These are phyloP conservation scores for Pascua guehoae DNA, from an alignment of 1,284 basidiomycete genomes.

Conservation along the genomic window DNA sequence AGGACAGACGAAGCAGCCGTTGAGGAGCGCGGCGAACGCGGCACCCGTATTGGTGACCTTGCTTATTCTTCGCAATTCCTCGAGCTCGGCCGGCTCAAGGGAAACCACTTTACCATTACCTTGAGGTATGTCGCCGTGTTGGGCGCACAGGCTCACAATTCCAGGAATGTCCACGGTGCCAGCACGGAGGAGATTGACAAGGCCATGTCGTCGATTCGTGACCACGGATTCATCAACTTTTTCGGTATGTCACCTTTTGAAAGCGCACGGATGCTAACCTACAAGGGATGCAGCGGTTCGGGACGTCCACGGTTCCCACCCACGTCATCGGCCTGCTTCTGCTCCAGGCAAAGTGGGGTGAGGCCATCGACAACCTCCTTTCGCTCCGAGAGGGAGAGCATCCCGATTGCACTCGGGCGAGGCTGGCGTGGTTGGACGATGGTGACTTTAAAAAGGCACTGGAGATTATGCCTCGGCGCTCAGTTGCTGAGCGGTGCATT, in stretches of 20 bases:
- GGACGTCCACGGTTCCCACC: constrained; percentile 91
- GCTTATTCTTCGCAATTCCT: constrained; percentile 74
- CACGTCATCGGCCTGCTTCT: constrained; percentile 89
- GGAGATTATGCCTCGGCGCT: constrained; percentile 75
- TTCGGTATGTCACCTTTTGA: constrained; percentile 60
- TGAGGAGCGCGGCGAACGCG: constrained; percentile 76
- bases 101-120: constrained; percentile 93
- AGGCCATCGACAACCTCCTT: constrained; percentile 77
- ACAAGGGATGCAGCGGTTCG: constrained; percentile 95
- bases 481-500: constrained; percentile 87
- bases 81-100: constrained; percentile 91
- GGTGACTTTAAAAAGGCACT: constrained; percentile 72
- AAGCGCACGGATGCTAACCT: neutral
- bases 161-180: constrained; percentile 75
- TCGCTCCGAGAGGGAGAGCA: constrained; percentile 81
- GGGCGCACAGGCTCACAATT: neutral
- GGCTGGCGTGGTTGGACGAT: constrained; percentile 78
- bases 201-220: constrained; percentile 75
- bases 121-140: constrained; percentile 62
- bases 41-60: constrained; percentile 83
- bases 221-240: constrained; percentile 93
- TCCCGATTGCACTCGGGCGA: constrained; percentile 72
- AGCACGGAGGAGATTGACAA: constrained; percentile 67
- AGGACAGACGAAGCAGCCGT: constrained; percentile 60
- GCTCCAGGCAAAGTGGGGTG: constrained; percentile 82